Evolutionary conservation across 2,329 filamentous ascomycete species (phyloP), one percentile per base, ranked within the genome.

Genomic region (Stagonosporopsis tanaceti): DNA sequence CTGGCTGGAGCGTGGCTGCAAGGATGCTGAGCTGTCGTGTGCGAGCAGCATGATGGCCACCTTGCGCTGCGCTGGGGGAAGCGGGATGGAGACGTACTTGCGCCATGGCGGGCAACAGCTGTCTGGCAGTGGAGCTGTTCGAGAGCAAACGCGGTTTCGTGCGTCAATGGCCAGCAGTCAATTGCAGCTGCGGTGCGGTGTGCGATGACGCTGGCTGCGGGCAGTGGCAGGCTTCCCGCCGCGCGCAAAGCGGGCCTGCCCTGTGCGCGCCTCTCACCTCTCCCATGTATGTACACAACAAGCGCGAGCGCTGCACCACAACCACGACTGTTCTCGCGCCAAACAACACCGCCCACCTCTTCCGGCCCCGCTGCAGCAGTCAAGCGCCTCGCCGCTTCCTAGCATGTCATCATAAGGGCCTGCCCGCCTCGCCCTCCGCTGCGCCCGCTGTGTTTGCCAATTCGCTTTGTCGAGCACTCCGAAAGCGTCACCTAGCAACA

Each of bases 381-480:
- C 45, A 32, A 50, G 34, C 22, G 57, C 53, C 41, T 50, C 42
- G 52, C 59, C 45, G 47, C 57, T 47, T 48, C 52, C 46, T 61
- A 60, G 12, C 6, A 67, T 66, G 64, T 42, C 52, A 32, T 59
- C 42, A 30, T 62, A 51, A 32, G 62, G 40, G 17, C 35, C 38
- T 8, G 35, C 25, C 60, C 53, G 34, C 55, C 59, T 50, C 41
- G 30, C 53, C 62, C 53, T 58, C 50, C 50, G 47, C 61, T 61
- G 53, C 64, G 57, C 45, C 61, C 53, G 39, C 52, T 59, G 60
- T 63, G 66, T 67, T 73, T 70, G 67, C 70, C 73, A 75, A 73
- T 76, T 73, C 57, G 64, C 70, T 74, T 74, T 75, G 73, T 74
- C 71, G 69, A 73, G 63, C 70, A 67, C 63, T 59, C 64, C 65